A percentile compares a stretch with the other conserved stretches of the same genome.
Evolutionary conservation across 1,139 yeast species (phyloP).

Genomic region (Debaryomycetaceae sp.): DNA sequence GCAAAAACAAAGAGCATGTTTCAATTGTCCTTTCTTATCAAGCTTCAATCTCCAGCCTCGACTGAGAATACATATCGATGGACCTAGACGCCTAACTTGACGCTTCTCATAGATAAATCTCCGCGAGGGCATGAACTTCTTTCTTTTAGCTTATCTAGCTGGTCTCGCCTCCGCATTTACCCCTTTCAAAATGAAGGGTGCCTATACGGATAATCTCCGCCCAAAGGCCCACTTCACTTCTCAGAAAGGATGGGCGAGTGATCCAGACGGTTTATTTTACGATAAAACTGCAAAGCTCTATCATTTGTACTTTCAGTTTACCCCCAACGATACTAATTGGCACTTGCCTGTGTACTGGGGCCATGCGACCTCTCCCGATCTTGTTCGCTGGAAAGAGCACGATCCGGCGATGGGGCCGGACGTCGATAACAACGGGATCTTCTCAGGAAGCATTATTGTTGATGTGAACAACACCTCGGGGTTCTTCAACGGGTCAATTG

Average conservation of each 20-base stretch:
- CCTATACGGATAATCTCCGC: too few species aligned
- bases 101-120: background rate
- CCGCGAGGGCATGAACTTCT: background rate
- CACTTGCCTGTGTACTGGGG: conserved; percentile 1
- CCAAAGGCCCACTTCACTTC: conserved; percentile 1
- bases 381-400: background rate
- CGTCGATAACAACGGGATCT: background rate
- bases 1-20: too few species aligned
- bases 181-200: too few species aligned
- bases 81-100: too few species aligned
- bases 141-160: too few species aligned
- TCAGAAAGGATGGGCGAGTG: conserved; percentile 1
- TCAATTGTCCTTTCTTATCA: too few species aligned
- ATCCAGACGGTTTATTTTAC: conserved; percentile 1
- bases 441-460: background rate
- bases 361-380: conserved; percentile 1
- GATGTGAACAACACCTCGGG: conserved; percentile 1
- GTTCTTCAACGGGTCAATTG: conserved; percentile 1
- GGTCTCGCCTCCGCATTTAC: too few species aligned
- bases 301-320: conserved; percentile 1
- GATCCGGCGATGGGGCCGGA: background rate
- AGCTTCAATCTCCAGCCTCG: too few species aligned
- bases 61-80: too few species aligned
- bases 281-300: background rate
- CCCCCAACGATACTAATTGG: conserved; percentile 1